Percentiles rank a stretch among this genome's conserved stretches.
phyloP scores from a whole-genome alignment of 805 yeast species.

The Jamesozyma jinghongensis region DNA sequence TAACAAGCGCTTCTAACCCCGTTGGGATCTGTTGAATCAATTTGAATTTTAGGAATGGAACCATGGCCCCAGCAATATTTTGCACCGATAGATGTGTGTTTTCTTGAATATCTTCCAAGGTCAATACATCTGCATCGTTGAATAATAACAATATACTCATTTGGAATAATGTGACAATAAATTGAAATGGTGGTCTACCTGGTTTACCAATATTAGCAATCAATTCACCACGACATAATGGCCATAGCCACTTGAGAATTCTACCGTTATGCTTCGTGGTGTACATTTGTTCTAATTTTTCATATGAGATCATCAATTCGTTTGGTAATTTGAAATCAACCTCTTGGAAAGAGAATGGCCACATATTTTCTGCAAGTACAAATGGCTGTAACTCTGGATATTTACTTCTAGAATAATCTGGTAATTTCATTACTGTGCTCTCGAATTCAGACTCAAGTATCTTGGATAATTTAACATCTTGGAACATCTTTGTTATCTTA shows the following conservation, averaged over 20 bases:
- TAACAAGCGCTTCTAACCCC: conserved; percentile 43
- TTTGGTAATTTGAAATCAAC: conserved; percentile 53
- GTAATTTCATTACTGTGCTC: conserved; percentile 22
- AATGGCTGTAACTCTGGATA: conserved; percentile 56
- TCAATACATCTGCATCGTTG: conserved; percentile 44
- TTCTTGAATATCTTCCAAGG: conserved; percentile 51
- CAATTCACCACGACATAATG: conserved; percentile 83
- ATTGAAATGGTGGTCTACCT: conserved; percentile 70
- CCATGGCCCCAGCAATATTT: conserved; percentile 63
- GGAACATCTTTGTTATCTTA: conserved; percentile 91
- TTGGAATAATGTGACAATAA: conserved; percentile 79
- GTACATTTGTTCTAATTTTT: conserved; percentile 61
- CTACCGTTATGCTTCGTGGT: conserved; percentile 74
- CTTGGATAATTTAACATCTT: conserved; percentile 78
- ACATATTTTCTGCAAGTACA: conserved; percentile 79
- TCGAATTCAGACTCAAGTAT: conserved; percentile 49
- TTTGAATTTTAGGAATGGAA: conserved; percentile 71
- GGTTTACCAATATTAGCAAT: conserved; percentile 76
- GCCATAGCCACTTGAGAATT: conserved; percentile 93
- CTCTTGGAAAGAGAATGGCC: conserved; percentile 54
- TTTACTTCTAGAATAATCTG: conserved; percentile 23
- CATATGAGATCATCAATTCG: conserved; percentile 54
- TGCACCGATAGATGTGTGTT: conserved; percentile 60
- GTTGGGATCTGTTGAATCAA: conserved; percentile 60
- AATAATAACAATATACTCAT: conserved; percentile 79